Evolutionary conservation across 495 filamentous ascomycete species (phyloP).

Genomic region (Podospora bellae-mahoneyi): DNA sequence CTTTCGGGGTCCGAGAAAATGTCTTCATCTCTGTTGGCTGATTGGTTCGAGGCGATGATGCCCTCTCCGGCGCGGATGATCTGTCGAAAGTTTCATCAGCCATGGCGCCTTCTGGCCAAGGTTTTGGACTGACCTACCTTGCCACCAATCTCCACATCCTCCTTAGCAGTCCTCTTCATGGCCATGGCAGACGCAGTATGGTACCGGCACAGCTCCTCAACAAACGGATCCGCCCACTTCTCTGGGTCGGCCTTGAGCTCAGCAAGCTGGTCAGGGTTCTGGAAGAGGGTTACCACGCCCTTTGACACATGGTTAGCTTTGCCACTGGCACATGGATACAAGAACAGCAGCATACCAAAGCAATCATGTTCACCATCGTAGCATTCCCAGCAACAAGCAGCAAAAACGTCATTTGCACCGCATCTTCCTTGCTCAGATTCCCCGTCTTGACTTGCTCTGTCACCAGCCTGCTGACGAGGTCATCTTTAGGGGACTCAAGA

Average conservation of each 20-base stretch:
- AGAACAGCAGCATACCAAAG: constrained; percentile 28
- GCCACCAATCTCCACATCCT: constrained; percentile 42
- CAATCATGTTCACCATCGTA: constrained; percentile 50
- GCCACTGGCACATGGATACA: neutral
- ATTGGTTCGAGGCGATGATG: constrained; percentile 47
- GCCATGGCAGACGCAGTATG: constrained; percentile 45
- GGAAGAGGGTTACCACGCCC: constrained; percentile 41
- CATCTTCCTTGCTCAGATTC: constrained; percentile 37
- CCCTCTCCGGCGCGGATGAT: constrained; percentile 41
- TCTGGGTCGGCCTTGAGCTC: constrained; percentile 38
- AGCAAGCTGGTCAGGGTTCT: constrained; percentile 37
- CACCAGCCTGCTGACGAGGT: constrained; percentile 44
- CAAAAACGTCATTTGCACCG: constrained; percentile 44
- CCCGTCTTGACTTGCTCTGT: constrained; percentile 40
- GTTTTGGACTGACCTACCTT: constrained; percentile 17
- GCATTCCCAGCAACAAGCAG: constrained; percentile 48
- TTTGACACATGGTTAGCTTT: constrained; percentile 8
- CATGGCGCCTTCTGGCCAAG: neutral
- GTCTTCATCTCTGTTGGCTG: constrained; percentile 47
- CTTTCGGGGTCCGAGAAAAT: constrained; percentile 38
- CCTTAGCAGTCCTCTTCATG: constrained; percentile 43
- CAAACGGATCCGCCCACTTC: constrained; percentile 30
- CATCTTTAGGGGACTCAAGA: constrained; percentile 35
- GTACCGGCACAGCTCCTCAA: constrained; percentile 47
- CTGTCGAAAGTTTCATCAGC: constrained; percentile 7